These are phyloP conservation scores for Pochonia chlamydosporia DNA, from an alignment of 2,329 filamentous ascomycete species.

Conservation along the genomic window DNA sequence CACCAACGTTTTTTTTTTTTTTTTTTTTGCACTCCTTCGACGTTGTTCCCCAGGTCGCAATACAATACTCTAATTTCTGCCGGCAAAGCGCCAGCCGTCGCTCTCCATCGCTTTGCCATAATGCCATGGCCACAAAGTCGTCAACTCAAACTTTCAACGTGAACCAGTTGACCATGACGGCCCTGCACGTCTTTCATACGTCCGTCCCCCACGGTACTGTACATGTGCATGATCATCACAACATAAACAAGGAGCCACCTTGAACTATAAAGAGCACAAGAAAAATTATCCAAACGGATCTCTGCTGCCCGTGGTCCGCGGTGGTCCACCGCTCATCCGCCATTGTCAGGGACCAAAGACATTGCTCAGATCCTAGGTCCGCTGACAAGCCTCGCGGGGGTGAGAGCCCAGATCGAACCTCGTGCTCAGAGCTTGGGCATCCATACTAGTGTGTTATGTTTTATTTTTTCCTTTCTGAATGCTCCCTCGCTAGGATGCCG, in stretches of 20 bases:
- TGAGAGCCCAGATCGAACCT: slow-evolving; percentile 2
- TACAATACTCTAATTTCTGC: too few species aligned
- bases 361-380: slow-evolving; percentile 2
- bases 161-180: background rate
- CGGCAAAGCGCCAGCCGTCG: too few species aligned
- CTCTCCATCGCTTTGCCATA: too few species aligned
- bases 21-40: too few species aligned
- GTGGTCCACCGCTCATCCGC: background rate
- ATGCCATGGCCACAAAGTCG: too few species aligned
- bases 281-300: slow-evolving; percentile 1
- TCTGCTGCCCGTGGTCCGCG: background rate
- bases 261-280: background rate
- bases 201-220: background rate
- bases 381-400: slow-evolving; percentile 3
- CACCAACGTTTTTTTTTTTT: too few species aligned
- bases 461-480: background rate
- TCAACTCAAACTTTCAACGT: background rate
- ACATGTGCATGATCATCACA: slow-evolving; percentile 3
- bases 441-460: background rate
- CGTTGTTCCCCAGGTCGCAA: too few species aligned
- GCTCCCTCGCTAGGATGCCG: background rate
- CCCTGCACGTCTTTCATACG: slow-evolving; percentile 6
- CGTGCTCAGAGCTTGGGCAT: slow-evolving; percentile 7
- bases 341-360: slow-evolving; percentile 1
- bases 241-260: background rate